A percentile compares a stretch with the other conserved stretches of the same genome.
These are phyloP conservation scores for Backusella circina DNA, from an alignment of 192 early-diverging fungal genomes.

Conservation along the genomic window DNA sequence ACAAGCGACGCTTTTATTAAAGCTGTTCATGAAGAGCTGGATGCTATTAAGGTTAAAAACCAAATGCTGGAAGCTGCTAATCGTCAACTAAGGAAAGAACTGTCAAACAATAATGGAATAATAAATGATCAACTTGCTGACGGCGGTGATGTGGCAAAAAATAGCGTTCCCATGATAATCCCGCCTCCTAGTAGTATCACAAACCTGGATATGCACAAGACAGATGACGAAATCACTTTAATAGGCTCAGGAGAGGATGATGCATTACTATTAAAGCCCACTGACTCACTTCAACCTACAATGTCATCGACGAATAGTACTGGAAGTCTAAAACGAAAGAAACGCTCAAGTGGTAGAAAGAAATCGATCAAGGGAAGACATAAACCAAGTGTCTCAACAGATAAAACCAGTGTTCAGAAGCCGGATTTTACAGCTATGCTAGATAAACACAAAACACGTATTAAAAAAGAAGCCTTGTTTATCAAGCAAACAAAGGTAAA, in stretches of 20 bases:
- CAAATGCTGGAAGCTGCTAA: not conserved
- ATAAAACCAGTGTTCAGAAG: not conserved
- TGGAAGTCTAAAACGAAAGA: not conserved
- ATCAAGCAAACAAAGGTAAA: conserved; percentile 6
- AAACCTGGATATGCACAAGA: not conserved
- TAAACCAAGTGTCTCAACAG: not conserved
- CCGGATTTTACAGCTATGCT: not conserved
- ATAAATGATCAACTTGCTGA: not conserved
- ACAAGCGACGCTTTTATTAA: conserved; percentile 9
- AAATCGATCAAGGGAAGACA: not conserved
- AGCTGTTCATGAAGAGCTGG: conserved; percentile 18
- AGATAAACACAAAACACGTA: conserved; percentile 2
- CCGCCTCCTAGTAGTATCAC: not conserved
- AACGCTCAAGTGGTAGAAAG: not conserved
- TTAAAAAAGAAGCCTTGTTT: conserved; percentile 2
- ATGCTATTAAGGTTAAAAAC: not conserved
- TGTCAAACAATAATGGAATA: not conserved
- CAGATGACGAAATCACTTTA: not conserved
- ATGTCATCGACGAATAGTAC: not conserved
- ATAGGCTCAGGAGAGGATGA: not conserved
- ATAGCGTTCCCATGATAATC: not conserved
- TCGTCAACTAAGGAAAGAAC: not conserved
- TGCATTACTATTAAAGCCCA: not conserved
- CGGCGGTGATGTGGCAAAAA: not conserved
- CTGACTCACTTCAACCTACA: not conserved